Evolutionary conservation across 371 early-diverging fungal species (phyloP).

Genomic region (Catenaria anguillulae): DNA sequence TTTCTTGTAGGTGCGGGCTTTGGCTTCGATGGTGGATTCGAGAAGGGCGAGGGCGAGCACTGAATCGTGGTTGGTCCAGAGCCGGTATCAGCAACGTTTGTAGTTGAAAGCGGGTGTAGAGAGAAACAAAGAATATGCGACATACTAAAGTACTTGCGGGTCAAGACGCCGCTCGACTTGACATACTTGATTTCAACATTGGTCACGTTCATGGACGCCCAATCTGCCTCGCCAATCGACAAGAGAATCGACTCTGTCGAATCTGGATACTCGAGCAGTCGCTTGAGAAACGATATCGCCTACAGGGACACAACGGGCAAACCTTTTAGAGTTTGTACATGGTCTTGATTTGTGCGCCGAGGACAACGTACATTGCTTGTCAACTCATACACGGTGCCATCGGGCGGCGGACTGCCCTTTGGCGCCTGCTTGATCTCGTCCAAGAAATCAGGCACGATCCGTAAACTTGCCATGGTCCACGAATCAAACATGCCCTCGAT

Average conservation of each 20-base stretch:
- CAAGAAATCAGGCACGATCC: neutral
- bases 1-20: neutral
- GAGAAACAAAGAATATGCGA: no score
- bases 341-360: no score
- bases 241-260: neutral
- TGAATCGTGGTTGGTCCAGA: no score
- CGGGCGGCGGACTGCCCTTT: neutral
- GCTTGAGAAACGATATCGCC: neutral
- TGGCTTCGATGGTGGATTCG: neutral
- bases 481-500: neutral
- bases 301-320: neutral
- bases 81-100: no score
- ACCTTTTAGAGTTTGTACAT: no score
- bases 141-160: slow-evolving; percentile 4
- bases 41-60: neutral
- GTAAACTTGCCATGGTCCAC: neutral
- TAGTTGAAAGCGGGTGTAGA: neutral
- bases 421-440: neutral
- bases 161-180: neutral
- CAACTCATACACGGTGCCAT: slow-evolving; percentile 1
- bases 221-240: slow-evolving; percentile 4
- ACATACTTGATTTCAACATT: neutral
- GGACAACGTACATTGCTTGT: slow-evolving; percentile 3
- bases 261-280: slow-evolving; percentile 4
- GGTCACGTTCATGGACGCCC: neutral